Conservation (phyloP, 139 green algal genomes). For the Raphidocelis subcapitata region DNA sequence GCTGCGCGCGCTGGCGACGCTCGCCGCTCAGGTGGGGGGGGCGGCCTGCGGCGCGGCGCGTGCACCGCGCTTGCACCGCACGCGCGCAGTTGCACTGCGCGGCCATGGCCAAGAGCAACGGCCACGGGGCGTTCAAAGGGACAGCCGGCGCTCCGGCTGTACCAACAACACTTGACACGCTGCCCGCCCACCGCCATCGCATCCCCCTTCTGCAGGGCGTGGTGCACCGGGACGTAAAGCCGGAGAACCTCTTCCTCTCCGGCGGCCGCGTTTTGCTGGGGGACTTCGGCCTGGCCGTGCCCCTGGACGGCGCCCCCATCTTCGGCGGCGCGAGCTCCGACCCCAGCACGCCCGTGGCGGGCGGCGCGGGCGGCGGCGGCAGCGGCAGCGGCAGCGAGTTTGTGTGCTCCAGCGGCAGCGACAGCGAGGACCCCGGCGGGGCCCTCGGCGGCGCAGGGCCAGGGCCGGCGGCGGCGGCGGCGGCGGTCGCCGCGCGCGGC, state of each 20-base stretch:
- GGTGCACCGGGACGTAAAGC: constrained; percentile 42
- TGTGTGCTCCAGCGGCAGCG: not conserved
- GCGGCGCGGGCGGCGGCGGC: not conserved
- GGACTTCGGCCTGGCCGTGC: constrained; percentile 48
- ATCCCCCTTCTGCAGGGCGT: constrained; percentile 1
- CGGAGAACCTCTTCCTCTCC: constrained; percentile 49
- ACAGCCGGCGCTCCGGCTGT: too few relatives aligned
- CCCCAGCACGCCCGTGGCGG: not conserved
- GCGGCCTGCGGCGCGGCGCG: not conserved
- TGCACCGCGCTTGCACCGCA: too few relatives aligned
- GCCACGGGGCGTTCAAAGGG: too few relatives aligned
- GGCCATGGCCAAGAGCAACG: too few relatives aligned
- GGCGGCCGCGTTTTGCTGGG: constrained; percentile 29
- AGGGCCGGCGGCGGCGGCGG: not conserved
- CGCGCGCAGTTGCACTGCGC: too few relatives aligned
- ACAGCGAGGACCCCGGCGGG: too few relatives aligned
- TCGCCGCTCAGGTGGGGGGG: constrained; percentile 6
- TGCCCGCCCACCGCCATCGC: too few relatives aligned
- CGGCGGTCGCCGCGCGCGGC: not conserved
- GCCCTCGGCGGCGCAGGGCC: too few relatives aligned
- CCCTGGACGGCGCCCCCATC: not conserved
- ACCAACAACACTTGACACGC: too few relatives aligned
- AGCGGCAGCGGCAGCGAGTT: constrained; percentile 1
- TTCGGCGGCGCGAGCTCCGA: too few relatives aligned
- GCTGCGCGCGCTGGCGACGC: constrained; percentile 4